Evolutionary conservation across 768 basidiomycete species (phyloP).

Genomic region (Hypholoma sublateritium): DNA sequence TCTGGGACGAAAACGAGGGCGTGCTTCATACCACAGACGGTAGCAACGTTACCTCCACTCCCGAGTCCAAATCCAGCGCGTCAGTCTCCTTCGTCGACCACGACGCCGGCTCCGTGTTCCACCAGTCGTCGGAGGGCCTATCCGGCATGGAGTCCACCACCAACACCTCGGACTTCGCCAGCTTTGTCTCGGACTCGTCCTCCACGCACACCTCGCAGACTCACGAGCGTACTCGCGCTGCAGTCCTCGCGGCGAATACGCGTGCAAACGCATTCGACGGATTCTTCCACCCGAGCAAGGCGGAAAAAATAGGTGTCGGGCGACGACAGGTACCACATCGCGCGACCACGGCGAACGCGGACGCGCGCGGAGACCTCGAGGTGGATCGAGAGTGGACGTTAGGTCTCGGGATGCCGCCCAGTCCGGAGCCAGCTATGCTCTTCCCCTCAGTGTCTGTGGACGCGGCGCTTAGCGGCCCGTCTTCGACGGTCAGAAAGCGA

Average conservation of each 20-base stretch:
- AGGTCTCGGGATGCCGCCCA: neutral
- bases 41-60: neutral
- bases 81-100: neutral
- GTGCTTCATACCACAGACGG: neutral
- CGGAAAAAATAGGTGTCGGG: neutral
- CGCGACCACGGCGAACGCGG: neutral
- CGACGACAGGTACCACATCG: neutral
- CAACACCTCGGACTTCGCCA: neutral
- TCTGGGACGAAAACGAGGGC: neutral
- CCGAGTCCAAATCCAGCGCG: neutral
- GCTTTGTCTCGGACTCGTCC: neutral
- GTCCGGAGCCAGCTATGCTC: neutral
- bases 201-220: neutral
- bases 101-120: too few species aligned
- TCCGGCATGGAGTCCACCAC: neutral
- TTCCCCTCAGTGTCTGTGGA: neutral
- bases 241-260: neutral
- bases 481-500: neutral
- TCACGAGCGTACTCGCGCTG: neutral
- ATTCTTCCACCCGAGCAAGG: neutral
- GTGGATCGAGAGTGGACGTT: conserved; percentile 1
- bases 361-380: neutral
- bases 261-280: neutral
- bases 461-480: neutral
- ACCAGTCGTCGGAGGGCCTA: neutral